Conservation (phyloP, 768 basidiomycete species). For the Leccinum variicolor region DNA sequence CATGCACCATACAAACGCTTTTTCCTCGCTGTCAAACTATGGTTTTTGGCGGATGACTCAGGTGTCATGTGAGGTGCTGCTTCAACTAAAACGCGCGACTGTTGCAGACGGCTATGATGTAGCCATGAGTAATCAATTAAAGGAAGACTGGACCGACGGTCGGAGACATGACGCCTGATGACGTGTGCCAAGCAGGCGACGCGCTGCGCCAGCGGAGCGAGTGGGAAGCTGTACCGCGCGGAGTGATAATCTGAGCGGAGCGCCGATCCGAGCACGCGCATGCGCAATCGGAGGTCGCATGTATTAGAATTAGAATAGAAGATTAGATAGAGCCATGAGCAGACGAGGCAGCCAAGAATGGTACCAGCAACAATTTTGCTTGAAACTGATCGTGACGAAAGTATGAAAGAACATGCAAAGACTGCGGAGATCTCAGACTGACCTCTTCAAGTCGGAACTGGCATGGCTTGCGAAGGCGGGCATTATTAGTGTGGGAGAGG, state of each 20-base stretch:
- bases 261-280: not conserved
- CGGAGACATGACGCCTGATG: not conserved
- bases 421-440: not conserved
- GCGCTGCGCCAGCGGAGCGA: not conserved
- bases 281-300: not conserved
- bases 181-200: not conserved
- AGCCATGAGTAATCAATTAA: not conserved
- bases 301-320: not conserved
- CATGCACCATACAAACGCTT: not conserved
- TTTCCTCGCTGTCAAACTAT: no score
- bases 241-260: not conserved
- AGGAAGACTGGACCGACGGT: not conserved
- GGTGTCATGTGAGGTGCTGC: not conserved
- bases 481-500: not conserved
- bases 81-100: not conserved
- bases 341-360: constrained; percentile 7
- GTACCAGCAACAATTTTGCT: constrained; percentile 1
- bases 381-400: constrained; percentile 4
- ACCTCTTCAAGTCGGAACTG: constrained; percentile 6
- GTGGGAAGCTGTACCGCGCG: not conserved
- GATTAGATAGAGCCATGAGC: not conserved
- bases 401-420: constrained; percentile 6
- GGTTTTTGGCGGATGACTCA: not conserved
- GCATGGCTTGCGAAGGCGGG: constrained; percentile 4
- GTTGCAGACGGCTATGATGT: not conserved